Conservation (phyloP, 768 basidiomycete species). For the Kwoniella mangroviensis region DNA sequence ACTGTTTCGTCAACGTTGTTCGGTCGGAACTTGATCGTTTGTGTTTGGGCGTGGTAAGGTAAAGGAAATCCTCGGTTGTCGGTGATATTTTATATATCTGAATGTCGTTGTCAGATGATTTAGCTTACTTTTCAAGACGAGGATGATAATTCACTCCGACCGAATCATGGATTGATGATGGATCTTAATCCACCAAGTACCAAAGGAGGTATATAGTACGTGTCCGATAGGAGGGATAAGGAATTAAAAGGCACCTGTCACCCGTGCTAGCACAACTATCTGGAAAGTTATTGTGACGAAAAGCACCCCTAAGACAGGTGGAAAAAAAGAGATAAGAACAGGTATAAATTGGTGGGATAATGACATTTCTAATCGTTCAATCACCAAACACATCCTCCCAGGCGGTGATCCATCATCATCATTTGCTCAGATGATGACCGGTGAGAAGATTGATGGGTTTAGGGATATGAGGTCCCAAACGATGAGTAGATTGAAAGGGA, state of each 20-base stretch:
- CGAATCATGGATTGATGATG: neutral
- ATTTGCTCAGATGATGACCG: no score
- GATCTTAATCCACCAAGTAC: neutral
- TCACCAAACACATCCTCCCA: no score
- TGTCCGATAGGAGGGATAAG: slow-evolving; percentile 8
- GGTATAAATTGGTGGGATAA: slow-evolving; percentile 5
- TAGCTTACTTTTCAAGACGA: neutral
- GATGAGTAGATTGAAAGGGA: neutral
- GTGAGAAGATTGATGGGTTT: neutral
- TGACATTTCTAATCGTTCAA: neutral
- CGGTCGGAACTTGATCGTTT: neutral
- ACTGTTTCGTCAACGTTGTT: neutral
- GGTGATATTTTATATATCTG: neutral
- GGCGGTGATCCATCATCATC: no score
- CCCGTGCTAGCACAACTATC: neutral
- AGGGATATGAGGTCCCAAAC: neutral
- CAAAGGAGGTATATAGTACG: neutral
- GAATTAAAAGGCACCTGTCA: neutral
- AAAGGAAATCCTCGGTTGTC: neutral
- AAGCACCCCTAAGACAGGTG: neutral
- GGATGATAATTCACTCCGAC: neutral
- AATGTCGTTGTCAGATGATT: neutral
- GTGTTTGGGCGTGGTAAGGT: neutral
- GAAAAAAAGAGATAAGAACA: neutral
- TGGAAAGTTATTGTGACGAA: neutral